Evolutionary conservation across 441 rosid species (phyloP).

Genomic region (Erysimum cheiri): DNA sequence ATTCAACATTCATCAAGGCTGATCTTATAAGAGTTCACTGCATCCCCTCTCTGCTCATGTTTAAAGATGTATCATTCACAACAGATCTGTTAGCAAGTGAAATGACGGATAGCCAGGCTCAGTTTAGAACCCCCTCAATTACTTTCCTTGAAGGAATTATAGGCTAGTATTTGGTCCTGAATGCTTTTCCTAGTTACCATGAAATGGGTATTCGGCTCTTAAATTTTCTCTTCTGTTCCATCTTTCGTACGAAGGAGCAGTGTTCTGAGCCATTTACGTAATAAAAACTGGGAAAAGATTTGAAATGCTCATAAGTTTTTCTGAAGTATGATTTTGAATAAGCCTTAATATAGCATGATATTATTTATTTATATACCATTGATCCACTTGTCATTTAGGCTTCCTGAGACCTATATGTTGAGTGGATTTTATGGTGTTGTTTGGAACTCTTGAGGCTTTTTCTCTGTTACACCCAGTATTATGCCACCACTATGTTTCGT

Average conservation of each 20-base stretch:
- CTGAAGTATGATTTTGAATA: slow-evolving; percentile 3
- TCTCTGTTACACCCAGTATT: neutral
- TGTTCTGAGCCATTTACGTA: neutral
- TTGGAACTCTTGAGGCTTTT: neutral
- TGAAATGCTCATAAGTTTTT: neutral
- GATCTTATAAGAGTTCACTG: neutral
- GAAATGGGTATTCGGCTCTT: neutral
- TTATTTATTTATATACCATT: neutral
- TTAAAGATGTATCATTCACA: neutral
- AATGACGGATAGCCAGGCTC: slow-evolving; percentile 1
- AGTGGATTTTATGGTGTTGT: neutral
- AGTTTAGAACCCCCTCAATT: neutral
- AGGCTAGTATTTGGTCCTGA: slow-evolving; percentile 1
- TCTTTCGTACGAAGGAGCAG: neutral
- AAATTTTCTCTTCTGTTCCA: neutral
- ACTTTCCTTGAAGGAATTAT: slow-evolving; percentile 5
- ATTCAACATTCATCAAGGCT: neutral
- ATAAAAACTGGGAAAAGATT: neutral
- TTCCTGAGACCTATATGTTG: slow-evolving; percentile 1
- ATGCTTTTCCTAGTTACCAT: neutral
- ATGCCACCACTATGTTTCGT: neutral
- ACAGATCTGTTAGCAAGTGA: neutral
- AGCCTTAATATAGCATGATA: neutral
- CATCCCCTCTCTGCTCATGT: neutral
- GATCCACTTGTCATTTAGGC: neutral